Base-by-base conservation (phyloP, 2,329 filamentous ascomycete species). In the Talaromyces piceae region DNA sequence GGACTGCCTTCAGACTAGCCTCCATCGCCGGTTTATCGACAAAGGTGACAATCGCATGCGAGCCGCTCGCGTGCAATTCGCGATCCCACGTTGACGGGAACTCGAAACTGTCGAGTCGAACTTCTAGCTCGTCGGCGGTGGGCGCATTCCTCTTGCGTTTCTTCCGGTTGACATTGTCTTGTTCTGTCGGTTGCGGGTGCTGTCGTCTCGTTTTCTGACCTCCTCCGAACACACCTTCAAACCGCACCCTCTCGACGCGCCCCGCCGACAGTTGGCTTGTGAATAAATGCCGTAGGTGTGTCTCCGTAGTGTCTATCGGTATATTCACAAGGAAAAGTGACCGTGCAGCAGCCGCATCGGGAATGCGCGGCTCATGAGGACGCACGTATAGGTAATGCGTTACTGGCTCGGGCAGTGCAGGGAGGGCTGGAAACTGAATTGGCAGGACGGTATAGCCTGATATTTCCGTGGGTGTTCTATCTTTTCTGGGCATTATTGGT, bases 311-410 rank as follows among this genome's bases (percentile, higher is more conserved):
- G 64, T 96, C 91, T 56, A 86, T 77, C 5, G 93, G 93, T 1
- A 94, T 73, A 62, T 98, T 97, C 57, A 91, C 87, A n/a, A 95
- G 66, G 70, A 95, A 98, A 16, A 98, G 77, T 55, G 87, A 90
- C 59, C 91, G 84, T 13, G 81, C 74, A 60, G 91, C 86, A 67
- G 87, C 79, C 50, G 79, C 76, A 6, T 86, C 86, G 12, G 87
- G 82, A 37, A 87, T 78, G 70, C 86, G 88, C 54, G 91, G 90
- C 43, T 84, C 78, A 69, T 97, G 91, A 50, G 82, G 82, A 58
- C 88, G 88, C 50, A 97, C 72, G 72, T 95, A 95, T 61, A 97
- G 75, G 70, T 91, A 88, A 72, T 97, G 93, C 46, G 81, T 81
- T 52, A 83, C 78, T 41, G 78, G 69, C 39, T 76, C 70, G 22